A percentile compares a stretch with the other conserved stretches of the same genome.
These are phyloP conservation scores for Suillus lakei DNA, from an alignment of 768 basidiomycete species.

Conservation along the genomic window DNA sequence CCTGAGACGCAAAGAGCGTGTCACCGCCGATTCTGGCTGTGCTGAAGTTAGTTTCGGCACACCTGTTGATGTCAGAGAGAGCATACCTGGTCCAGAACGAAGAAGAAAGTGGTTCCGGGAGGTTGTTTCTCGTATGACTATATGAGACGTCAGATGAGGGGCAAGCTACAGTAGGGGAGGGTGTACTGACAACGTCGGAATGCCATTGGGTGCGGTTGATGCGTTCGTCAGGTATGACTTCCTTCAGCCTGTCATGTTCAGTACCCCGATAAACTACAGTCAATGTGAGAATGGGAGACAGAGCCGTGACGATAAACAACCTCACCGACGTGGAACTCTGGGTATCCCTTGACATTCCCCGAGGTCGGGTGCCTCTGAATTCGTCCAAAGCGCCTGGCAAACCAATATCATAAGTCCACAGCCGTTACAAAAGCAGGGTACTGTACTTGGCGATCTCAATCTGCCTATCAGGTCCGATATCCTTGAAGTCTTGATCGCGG, in stretches of 20 bases:
- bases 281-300: background rate
- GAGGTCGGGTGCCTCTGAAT: conserved; percentile 52
- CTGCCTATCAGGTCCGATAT: conserved; percentile 54
- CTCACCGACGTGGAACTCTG: conserved; percentile 63
- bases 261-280: conserved; percentile 54
- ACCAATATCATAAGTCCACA: background rate
- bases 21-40: conserved; percentile 48
- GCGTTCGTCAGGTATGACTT: conserved; percentile 48
- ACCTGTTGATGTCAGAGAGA: no score
- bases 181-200: conserved; percentile 52
- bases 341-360: conserved; percentile 57
- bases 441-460: conserved; percentile 52
- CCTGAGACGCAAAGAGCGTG: conserved; percentile 60
- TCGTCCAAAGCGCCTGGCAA: conserved; percentile 47
- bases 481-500: conserved; percentile 67
- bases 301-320: background rate
- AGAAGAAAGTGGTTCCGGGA: conserved; percentile 61
- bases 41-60: conserved; percentile 23
- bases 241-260: conserved; percentile 45
- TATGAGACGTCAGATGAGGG: background rate
- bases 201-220: conserved; percentile 53
- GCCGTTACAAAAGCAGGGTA: background rate
- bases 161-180: background rate
- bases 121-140: conserved; percentile 61
- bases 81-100: conserved; percentile 53